Conservation (phyloP, 2,329 filamentous ascomycete species). For the Phyllosticta capitalensis region DNA sequence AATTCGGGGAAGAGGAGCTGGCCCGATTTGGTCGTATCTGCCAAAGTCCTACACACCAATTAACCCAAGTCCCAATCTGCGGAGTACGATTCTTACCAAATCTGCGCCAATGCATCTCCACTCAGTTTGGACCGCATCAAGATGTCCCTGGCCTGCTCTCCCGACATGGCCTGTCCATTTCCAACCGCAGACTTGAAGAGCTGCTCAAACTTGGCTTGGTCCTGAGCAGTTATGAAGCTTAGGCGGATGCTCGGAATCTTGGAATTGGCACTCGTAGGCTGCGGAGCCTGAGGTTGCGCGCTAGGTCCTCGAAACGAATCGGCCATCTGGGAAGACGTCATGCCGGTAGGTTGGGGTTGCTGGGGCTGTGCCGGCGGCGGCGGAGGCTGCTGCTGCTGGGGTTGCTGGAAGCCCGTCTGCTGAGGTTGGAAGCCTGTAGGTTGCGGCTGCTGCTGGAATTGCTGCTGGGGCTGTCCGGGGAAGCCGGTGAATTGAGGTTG, state of each 20-base stretch:
- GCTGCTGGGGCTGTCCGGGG: slow-evolving; percentile 33
- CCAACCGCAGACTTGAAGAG: slow-evolving; percentile 93
- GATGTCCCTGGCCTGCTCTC: slow-evolving; percentile 83
- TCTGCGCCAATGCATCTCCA: slow-evolving; percentile 79
- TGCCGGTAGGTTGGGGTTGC: slow-evolving; percentile 45
- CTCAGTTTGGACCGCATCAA: slow-evolving; percentile 80
- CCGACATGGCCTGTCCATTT: slow-evolving; percentile 74
- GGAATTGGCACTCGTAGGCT: slow-evolving; percentile 49
- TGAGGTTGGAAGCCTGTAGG: slow-evolving; percentile 14
- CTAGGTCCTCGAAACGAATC: slow-evolving; percentile 46
- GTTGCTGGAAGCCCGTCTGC: slow-evolving; percentile 31
- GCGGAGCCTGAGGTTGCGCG: slow-evolving; percentile 26
- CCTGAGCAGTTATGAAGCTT: slow-evolving; percentile 89
- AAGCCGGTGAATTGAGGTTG: slow-evolving; percentile 40
- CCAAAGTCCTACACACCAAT: slow-evolving; percentile 72
- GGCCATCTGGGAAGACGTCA: slow-evolving; percentile 56
- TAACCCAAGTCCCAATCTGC: too few species aligned
- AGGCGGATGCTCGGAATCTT: slow-evolving; percentile 91
- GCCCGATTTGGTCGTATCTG: slow-evolving; percentile 91
- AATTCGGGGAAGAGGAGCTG: slow-evolving; percentile 97
- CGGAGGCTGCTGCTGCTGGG: slow-evolving; percentile 40
- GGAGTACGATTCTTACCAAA: slow-evolving; percentile 55
- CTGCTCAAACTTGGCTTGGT: slow-evolving; percentile 95
- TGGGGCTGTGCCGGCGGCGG: slow-evolving; percentile 35
- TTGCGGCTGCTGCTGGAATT: slow-evolving; percentile 37